phyloP scores from a whole-genome alignment of 805 yeast genomes.

The Ogataea populi-albae region DNA sequence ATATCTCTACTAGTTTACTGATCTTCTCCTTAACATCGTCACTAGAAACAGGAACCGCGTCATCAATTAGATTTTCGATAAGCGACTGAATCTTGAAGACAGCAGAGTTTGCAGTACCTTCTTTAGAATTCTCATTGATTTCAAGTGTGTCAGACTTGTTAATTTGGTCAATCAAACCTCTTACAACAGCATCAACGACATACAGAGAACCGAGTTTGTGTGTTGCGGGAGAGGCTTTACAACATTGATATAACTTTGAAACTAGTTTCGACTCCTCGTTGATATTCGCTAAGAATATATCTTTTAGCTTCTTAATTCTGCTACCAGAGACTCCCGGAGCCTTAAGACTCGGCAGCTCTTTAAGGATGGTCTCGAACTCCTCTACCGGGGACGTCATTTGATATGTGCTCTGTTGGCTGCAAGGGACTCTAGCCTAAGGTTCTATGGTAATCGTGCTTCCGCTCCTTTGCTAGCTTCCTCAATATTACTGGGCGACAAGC shows the following conservation, averaged over 20 bases:
- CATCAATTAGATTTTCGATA: conserved; percentile 61
- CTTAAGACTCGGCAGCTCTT: conserved; percentile 55
- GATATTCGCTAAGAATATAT: conserved; percentile 70
- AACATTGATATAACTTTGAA: conserved; percentile 57
- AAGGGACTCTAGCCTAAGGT: no score
- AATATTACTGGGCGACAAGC: no score
- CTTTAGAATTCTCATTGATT: conserved; percentile 49
- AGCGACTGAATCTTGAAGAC: conserved; percentile 60
- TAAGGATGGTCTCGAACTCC: conserved; percentile 46
- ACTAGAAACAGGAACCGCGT: conserved; percentile 53
- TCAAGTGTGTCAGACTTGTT: conserved; percentile 55
- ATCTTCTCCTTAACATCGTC: conserved; percentile 69
- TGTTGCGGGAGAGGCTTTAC: conserved; percentile 69
- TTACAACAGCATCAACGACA: conserved; percentile 87
- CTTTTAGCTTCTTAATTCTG: conserved; percentile 83
- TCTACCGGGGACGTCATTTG: conserved; percentile 40
- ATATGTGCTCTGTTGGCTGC: conserved; percentile 1
- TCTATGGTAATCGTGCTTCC: no score
- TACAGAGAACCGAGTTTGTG: conserved; percentile 91
- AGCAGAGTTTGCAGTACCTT: conserved; percentile 75
- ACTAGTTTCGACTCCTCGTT: conserved; percentile 47
- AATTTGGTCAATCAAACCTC: conserved; percentile 72
- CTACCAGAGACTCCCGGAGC: conserved; percentile 96
- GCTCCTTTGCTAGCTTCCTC: no score
- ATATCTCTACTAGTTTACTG: conserved; percentile 81